Evolutionary conservation across 2,329 filamentous ascomycete genomes (phyloP).

Genomic region (Fusarium continuum): DNA sequence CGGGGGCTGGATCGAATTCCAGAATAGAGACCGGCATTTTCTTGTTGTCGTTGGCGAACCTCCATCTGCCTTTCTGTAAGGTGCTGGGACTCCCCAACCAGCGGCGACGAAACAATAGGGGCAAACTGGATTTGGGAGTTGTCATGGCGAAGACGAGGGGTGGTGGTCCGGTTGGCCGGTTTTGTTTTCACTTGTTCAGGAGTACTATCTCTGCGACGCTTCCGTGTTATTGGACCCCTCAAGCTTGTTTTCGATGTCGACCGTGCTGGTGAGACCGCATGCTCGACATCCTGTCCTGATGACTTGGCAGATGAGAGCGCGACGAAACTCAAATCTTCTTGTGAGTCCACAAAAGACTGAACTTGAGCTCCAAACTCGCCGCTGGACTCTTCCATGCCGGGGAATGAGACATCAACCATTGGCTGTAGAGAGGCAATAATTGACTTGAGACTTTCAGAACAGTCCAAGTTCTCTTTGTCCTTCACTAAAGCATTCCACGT

Average conservation of each 20-base stretch:
- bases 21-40: constrained; percentile 73
- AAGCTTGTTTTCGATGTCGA: constrained; percentile 30
- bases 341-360: constrained; percentile 58
- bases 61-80: constrained; percentile 84
- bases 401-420: constrained; percentile 58
- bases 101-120: constrained; percentile 66
- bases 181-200: constrained; percentile 40
- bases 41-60: constrained; percentile 75
- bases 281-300: constrained; percentile 38
- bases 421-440: constrained; percentile 69
- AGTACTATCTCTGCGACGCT: constrained; percentile 44
- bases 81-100: constrained; percentile 71
- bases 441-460: constrained; percentile 70
- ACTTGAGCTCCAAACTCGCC: constrained; percentile 52
- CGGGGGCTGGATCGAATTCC: constrained; percentile 66
- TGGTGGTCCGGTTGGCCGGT: constrained; percentile 46
- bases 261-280: constrained; percentile 16
- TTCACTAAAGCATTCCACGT: constrained; percentile 78
- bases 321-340: constrained; percentile 55
- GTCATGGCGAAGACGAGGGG: constrained; percentile 74
- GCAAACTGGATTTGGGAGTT: constrained; percentile 85
- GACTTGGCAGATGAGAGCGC: constrained; percentile 46
- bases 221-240: constrained; percentile 39
- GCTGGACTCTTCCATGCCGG: constrained; percentile 53
- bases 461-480: constrained; percentile 65